Base-by-base conservation (phyloP, 73 alveolate species). In the Paramecium biaurelia region DNA sequence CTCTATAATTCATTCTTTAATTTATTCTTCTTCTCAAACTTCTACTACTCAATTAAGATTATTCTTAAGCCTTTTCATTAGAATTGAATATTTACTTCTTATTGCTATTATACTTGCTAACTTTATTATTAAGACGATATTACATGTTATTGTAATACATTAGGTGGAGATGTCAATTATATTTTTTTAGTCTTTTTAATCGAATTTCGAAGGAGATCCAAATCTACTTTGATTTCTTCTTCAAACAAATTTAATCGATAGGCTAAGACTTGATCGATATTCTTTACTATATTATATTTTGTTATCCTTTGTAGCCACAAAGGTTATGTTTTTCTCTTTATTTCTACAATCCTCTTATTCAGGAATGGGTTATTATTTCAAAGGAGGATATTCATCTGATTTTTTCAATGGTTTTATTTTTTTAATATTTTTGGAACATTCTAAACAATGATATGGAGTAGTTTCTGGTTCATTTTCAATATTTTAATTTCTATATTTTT, bases 271-370 rank as follows among this genome's bases (percentile, higher is more conserved):
- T 18, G 7, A 47, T 30, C 2, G 5, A 24, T 45, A 20, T 23
- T 20, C 4, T 7, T 43, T 79, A 79, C 90, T 79, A 21, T 30
- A 79, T 79, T 79, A 24, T 10, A 79, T 63, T 79, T 79, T 79
- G 23, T 79, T 79, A 15, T 79, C 90, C 15, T 79, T 79, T 20
- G 90, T 79, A 20, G 90, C 90, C 0, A 79, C 70, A 45, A 79
- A 79, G 1, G 90, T 79, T 5, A 79, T 79, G 30, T 79, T 79
- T 45, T 79, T 79, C 18, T 79, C 90, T 43, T 72, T 79, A 20
- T 34, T 45, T 45, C 56, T 41, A 63, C 28, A 63, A 24, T 63
- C 84, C 15, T 63, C 84, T 63, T 63, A 30, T 26, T 63, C 84
- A 10, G 26, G 84, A 26, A 63, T 32, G 2, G 41, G 41, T 4